Evolutionary conservation across 1,284 basidiomycete species (phyloP).

Genomic region (Termitomyces sp.): DNA sequence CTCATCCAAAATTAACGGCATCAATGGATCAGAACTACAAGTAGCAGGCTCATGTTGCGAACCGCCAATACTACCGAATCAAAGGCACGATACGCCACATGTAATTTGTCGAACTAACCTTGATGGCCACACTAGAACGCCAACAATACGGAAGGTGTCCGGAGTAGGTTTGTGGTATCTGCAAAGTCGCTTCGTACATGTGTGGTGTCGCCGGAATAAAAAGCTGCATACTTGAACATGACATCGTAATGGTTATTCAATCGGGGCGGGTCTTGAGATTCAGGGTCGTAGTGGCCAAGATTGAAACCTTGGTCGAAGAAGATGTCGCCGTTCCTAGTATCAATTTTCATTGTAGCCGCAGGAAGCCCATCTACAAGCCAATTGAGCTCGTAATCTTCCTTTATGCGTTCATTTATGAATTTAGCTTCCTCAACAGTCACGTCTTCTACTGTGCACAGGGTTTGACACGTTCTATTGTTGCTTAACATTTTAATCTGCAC

Average conservation of each 20-base stretch:
- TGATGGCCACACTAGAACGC: slow-evolving; percentile 86
- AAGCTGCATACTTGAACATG: slow-evolving; percentile 54
- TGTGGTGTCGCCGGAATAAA: neutral
- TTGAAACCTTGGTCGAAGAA: slow-evolving; percentile 91
- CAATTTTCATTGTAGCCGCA: slow-evolving; percentile 86
- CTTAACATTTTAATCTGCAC: slow-evolving; percentile 71
- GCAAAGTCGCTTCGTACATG: slow-evolving; percentile 5
- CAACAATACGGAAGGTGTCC: slow-evolving; percentile 77
- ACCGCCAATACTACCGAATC: slow-evolving; percentile 57
- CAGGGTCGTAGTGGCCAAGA: slow-evolving; percentile 63
- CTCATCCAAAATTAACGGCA: slow-evolving; percentile 62
- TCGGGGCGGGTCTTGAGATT: slow-evolving; percentile 55
- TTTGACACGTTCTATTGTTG: slow-evolving; percentile 71
- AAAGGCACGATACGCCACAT: neutral
- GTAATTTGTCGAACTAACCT: slow-evolving; percentile 42
- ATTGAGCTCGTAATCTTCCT: slow-evolving; percentile 91
- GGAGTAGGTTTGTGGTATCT: slow-evolving; percentile 81
- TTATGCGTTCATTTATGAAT: slow-evolving; percentile 90
- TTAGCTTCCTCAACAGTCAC: slow-evolving; percentile 72
- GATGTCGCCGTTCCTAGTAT: slow-evolving; percentile 69
- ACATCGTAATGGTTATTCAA: slow-evolving; percentile 92
- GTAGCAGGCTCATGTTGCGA: slow-evolving; percentile 40
- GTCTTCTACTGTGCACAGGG: slow-evolving; percentile 59
- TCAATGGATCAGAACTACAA: slow-evolving; percentile 36
- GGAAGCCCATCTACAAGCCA: slow-evolving; percentile 95